phyloP scores from a whole-genome alignment of 2,329 filamentous ascomycete genomes.

The Davidsoniella neocaledoniae region DNA sequence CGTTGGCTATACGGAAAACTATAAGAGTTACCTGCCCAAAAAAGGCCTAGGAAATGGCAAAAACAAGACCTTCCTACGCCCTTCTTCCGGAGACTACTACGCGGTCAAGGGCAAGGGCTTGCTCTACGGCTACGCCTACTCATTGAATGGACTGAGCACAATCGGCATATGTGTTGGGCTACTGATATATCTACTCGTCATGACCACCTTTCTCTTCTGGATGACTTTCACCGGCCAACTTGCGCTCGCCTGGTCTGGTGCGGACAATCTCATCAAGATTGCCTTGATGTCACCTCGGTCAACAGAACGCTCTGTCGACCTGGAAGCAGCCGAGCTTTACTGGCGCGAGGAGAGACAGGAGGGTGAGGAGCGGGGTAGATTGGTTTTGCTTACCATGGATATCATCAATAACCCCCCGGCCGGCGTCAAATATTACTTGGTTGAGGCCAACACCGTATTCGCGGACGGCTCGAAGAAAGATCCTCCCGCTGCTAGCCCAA shows the following conservation, averaged over 20 bases:
- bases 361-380: too few relatives aligned
- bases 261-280: constrained; percentile 2
- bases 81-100: not conserved
- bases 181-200: not conserved
- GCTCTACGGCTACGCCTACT: constrained; percentile 5
- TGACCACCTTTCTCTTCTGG: not conserved
- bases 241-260: constrained; percentile 1
- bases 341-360: too few relatives aligned
- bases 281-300: constrained; percentile 1
- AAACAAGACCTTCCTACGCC: not conserved
- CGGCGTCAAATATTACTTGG: too few relatives aligned
- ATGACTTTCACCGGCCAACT: constrained; percentile 2
- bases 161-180: not conserved
- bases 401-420: too few relatives aligned
- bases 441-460: too few relatives aligned
- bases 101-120: not conserved
- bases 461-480: too few relatives aligned
- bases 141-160: constrained; percentile 1
- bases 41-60: not conserved
- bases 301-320: too few relatives aligned
- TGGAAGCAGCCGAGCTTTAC: too few relatives aligned
- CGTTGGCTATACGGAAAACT: not conserved
- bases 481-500: too few relatives aligned
- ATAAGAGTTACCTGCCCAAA: not conserved
- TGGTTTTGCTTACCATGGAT: too few relatives aligned